A percentile compares a stretch with the other conserved stretches of the same genome.
These are phyloP conservation scores for Exophiala sideris DNA, from an alignment of 2,329 filamentous ascomycete species.

Conservation along the genomic window DNA sequence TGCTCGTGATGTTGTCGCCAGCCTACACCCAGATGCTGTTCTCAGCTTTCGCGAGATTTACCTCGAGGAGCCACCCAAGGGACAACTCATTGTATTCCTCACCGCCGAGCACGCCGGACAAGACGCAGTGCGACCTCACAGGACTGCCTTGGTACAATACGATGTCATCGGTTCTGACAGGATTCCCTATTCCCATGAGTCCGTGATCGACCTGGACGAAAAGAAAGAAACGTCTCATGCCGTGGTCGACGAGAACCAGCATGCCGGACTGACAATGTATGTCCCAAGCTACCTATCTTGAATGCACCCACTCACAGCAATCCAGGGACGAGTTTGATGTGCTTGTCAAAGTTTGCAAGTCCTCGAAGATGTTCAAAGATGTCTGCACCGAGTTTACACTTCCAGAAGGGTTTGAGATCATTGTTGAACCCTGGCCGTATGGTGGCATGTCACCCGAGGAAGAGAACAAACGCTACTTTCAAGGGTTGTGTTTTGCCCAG, in stretches of 20 bases:
- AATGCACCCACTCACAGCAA: neutral
- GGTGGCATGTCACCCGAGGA: conserved; percentile 50
- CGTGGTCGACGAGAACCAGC: conserved; percentile 48
- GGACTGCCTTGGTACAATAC: conserved; percentile 55
- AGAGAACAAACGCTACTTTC: conserved; percentile 50
- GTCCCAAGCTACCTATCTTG: neutral
- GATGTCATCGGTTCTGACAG: conserved; percentile 53
- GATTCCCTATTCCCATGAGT: conserved; percentile 54
- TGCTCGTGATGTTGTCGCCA: conserved; percentile 50
- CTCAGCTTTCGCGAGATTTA: conserved; percentile 50
- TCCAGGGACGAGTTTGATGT: conserved; percentile 43
- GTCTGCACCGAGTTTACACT: conserved; percentile 51
- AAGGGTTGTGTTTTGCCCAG: conserved; percentile 53
- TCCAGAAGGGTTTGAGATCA: conserved; percentile 51
- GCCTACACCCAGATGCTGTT: conserved; percentile 35
- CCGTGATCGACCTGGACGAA: conserved; percentile 48
- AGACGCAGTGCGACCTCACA: conserved; percentile 45
- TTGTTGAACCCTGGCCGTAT: conserved; percentile 56
- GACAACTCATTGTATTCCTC: conserved; percentile 47
- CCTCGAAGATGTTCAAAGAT: conserved; percentile 52
- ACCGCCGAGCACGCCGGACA: conserved; percentile 47
- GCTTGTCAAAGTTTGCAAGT: conserved; percentile 49
- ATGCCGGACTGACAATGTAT: conserved; percentile 43
- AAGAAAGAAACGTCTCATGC: conserved; percentile 43
- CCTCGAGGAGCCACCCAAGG: conserved; percentile 50